Evolutionary conservation across 768 basidiomycete species (phyloP).

Genomic region (Russula brevipes): DNA sequence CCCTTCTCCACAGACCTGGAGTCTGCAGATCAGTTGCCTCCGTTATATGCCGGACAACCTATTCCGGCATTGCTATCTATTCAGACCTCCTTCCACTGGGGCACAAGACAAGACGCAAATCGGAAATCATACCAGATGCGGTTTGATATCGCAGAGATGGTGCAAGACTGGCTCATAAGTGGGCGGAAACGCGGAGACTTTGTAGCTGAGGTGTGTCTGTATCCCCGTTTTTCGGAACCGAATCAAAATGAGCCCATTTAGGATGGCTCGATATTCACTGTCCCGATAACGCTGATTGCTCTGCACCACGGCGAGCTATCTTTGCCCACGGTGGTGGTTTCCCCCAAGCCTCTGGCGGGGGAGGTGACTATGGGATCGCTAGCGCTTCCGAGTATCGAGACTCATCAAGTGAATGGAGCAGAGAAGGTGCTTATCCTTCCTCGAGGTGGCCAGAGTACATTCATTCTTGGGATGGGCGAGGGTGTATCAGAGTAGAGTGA

Average conservation of each 20-base stretch:
- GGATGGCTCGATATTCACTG: slow-evolving; percentile 56
- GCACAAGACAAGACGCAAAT: slow-evolving; percentile 40
- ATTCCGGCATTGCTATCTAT: slow-evolving; percentile 65
- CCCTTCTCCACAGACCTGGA: slow-evolving; percentile 36
- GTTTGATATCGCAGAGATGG: slow-evolving; percentile 78
- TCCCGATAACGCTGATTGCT: slow-evolving; percentile 76
- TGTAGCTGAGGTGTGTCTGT: slow-evolving; percentile 54
- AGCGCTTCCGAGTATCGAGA: slow-evolving; percentile 63
- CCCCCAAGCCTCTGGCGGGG: slow-evolving; percentile 49
- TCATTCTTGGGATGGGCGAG: slow-evolving; percentile 67
- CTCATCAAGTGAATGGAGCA: slow-evolving; percentile 81
- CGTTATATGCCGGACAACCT: slow-evolving; percentile 81
- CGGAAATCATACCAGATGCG: slow-evolving; percentile 50
- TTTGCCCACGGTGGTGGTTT: slow-evolving; percentile 68
- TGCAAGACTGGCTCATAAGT: slow-evolving; percentile 84
- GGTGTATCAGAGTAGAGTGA: not conserved
- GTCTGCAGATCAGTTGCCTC: slow-evolving; percentile 10
- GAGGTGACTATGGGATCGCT: slow-evolving; percentile 53
- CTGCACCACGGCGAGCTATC: slow-evolving; percentile 76
- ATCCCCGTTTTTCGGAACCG: not conserved
- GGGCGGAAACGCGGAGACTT: slow-evolving; percentile 86
- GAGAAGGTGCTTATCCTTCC: slow-evolving; percentile 78
- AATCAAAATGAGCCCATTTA: slow-evolving; percentile 28
- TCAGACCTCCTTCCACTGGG: slow-evolving; percentile 75
- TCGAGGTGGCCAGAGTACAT: slow-evolving; percentile 75